Evolutionary conservation across 305 asterid species (phyloP), one percentile per base, ranked within the genome.

Genomic region (Withania somnifera): DNA sequence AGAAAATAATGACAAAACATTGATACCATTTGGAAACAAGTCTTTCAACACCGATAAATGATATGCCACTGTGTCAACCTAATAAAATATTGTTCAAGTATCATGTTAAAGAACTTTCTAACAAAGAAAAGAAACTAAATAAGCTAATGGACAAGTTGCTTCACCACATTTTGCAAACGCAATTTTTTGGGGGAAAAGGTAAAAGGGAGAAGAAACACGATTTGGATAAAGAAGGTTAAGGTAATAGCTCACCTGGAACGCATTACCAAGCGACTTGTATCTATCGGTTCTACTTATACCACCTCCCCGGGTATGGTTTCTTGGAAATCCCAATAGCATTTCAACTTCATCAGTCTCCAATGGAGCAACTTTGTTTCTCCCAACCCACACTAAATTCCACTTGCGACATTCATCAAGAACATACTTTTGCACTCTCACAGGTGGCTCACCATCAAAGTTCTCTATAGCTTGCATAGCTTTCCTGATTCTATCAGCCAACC

Each of bases 311-410:
- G 99, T 97, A 81, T 97, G 99, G 82, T 94, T 92, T 83, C 83
- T 92, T 0, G 99, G 98, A 82, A 97, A 97, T 20, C 99, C 99
- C 79, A 97, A 51, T 5, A 94, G 79, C 89, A 90, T 88, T 66
- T 96, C 99, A 26, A 96, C 86, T 73, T 96, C 99, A 82, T 96
- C 99, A 0, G 93, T 90, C 83, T 96, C 99, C 9, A 96, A 68
- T 1, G 99, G 99, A 15, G 99, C 98, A 14, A 88, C 89, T 57
- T 96, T 96, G 84, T 94, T 91, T 82, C 87, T 89, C 28, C 99
- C 99, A 0, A 95, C 98, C 99, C 99, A 96, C 11, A 96, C 89
- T 78, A 96, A 50, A 50, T 96, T 96, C 99, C 99, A 96, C 50
- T 96, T 94, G 6, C 97, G 86, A 78, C 97, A 94, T 81, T 96